These are phyloP conservation scores for Lichtheimia ramosa DNA, from an alignment of 371 early-diverging fungal genomes.

Conservation along the genomic window DNA sequence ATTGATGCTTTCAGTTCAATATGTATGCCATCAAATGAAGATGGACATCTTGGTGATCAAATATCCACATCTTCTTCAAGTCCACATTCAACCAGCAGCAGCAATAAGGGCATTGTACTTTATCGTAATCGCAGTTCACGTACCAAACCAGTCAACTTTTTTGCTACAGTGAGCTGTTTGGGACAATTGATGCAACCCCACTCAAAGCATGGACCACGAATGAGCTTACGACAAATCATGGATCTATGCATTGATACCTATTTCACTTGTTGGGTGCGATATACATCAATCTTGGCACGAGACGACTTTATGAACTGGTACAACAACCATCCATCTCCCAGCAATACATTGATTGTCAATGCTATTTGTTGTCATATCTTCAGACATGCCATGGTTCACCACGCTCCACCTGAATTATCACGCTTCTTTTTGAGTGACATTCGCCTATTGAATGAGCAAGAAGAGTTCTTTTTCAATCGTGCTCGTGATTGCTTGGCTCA, in stretches of 20 bases:
- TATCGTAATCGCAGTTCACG: constrained; percentile 38
- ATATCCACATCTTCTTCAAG: neutral
- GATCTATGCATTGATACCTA: constrained; percentile 44
- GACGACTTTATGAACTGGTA: constrained; percentile 49
- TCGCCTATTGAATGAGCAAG: constrained; percentile 30
- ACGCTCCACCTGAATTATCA: constrained; percentile 24
- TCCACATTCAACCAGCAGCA: neutral
- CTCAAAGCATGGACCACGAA: constrained; percentile 21
- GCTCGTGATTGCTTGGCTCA: constrained; percentile 41
- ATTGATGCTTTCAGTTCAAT: constrained; percentile 28
- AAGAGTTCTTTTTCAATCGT: constrained; percentile 45
- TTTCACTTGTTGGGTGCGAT: constrained; percentile 47
- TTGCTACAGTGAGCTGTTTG: constrained; percentile 24
- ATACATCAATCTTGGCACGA: constrained; percentile 28
- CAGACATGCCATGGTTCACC: constrained; percentile 39
- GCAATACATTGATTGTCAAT: constrained; percentile 45
- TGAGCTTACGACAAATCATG: constrained; percentile 31
- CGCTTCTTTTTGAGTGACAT: neutral
- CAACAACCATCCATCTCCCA: constrained; percentile 24
- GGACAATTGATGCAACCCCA: constrained; percentile 28
- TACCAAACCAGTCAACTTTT: constrained; percentile 41
- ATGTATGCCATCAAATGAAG: constrained; percentile 4
- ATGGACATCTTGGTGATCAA: neutral
- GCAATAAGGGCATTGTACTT: constrained; percentile 18
- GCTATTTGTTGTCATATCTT: constrained; percentile 38